These are phyloP conservation scores for Mucor mucedo DNA, from an alignment of 371 early-diverging fungal species.

Conservation along the genomic window DNA sequence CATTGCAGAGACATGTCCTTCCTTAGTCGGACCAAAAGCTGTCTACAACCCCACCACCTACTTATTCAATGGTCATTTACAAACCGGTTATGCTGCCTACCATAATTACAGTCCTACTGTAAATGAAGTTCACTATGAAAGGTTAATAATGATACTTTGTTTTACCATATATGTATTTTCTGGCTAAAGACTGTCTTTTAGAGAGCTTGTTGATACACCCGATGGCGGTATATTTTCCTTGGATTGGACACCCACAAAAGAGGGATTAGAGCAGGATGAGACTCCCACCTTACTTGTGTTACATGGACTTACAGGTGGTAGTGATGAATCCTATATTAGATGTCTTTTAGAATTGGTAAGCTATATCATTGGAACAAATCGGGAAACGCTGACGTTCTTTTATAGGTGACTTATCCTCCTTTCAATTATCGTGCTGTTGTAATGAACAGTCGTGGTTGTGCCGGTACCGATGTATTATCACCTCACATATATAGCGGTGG, in stretches of 20 bases:
- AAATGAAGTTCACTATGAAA: conserved; percentile 55
- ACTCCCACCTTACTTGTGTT: conserved; percentile 78
- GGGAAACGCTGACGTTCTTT: not conserved
- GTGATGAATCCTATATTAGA: conserved; percentile 87
- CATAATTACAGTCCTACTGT: conserved; percentile 40
- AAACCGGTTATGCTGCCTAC: conserved; percentile 67
- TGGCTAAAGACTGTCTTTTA: conserved; percentile 10
- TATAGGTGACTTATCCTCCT: conserved; percentile 49
- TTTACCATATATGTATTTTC: conserved; percentile 9
- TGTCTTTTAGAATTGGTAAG: conserved; percentile 68
- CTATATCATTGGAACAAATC: not conserved
- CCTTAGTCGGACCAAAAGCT: conserved; percentile 46
- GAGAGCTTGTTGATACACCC: conserved; percentile 69
- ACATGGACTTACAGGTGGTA: conserved; percentile 92
- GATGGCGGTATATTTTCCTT: conserved; percentile 89
- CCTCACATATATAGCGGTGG: conserved; percentile 85
- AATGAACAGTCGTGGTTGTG: conserved; percentile 90
- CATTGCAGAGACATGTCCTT: conserved; percentile 48
- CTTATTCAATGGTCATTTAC: conserved; percentile 65
- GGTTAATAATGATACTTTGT: conserved; percentile 35
- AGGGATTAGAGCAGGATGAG: conserved; percentile 51
- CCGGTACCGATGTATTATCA: conserved; percentile 71
- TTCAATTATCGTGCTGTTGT: conserved; percentile 79
- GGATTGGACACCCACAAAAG: conserved; percentile 80
- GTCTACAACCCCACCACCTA: conserved; percentile 57